Conservation (phyloP, 805 yeast genomes). For the Metahyphopichia silvanorum region DNA sequence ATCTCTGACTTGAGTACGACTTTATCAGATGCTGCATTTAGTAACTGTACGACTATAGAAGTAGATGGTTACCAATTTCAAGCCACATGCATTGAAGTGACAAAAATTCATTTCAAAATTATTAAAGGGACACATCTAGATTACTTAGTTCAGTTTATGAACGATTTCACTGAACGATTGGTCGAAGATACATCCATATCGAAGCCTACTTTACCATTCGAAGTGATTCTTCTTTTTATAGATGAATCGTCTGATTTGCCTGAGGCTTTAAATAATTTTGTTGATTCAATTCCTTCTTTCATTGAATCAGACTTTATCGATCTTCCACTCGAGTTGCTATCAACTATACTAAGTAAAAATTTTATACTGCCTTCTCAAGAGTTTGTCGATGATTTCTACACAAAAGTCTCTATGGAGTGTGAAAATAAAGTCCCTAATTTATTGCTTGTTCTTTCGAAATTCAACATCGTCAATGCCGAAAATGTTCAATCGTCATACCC, state of each 20-base stretch:
- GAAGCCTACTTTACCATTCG: constrained; percentile 7
- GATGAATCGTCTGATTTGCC: constrained; percentile 1
- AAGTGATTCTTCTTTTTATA: constrained; percentile 4
- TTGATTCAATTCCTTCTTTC: constrained; percentile 17
- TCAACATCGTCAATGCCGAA: constrained; percentile 11
- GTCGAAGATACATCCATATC: constrained; percentile 5
- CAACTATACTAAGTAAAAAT: constrained; percentile 16
- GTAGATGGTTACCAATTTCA: constrained; percentile 7
- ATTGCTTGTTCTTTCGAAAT: no score
- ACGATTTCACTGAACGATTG: constrained; percentile 7
- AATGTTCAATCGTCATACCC: constrained; percentile 11
- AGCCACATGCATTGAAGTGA: constrained; percentile 5
- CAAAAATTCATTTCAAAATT: constrained; percentile 9
- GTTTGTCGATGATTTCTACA: constrained; percentile 30
- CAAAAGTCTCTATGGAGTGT: constrained; percentile 21
- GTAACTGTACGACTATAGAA: constrained; percentile 1
- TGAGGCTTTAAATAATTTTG: no score
- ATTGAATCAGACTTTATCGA: constrained; percentile 24
- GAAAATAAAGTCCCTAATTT: constrained; percentile 5
- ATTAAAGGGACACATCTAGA: constrained; percentile 2
- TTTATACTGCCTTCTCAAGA: constrained; percentile 17
- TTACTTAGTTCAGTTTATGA: constrained; percentile 1
- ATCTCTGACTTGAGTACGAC: constrained; percentile 2
- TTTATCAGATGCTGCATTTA: constrained; percentile 2
- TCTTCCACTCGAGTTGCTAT: constrained; percentile 15